Base-by-base conservation (phyloP, 2,329 filamentous ascomycete genomes). In the Ophiostoma perfectum region DNA sequence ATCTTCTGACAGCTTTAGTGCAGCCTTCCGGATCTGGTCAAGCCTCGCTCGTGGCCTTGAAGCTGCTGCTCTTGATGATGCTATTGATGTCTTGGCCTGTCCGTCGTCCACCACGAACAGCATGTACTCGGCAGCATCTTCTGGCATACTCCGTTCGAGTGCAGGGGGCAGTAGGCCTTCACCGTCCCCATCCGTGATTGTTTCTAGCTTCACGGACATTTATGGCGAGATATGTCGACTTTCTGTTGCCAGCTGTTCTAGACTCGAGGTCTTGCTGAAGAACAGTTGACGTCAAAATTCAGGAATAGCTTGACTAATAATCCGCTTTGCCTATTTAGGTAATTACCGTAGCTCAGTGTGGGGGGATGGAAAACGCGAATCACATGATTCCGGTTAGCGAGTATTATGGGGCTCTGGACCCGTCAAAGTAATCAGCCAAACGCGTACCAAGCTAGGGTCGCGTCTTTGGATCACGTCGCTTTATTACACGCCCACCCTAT, bases 101-200 rank as follows among this genome's bases (percentile, higher is more conserved):
- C 82, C 12, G 9, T 65, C 66, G 70, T 91, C 84, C 71, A 94
- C 79, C 66, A 92, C 78, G 75, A 93, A 91, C 39, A 97, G 81
- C 67, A 89, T 86, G 77, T 97, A 97, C 77, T 96, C 91, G 67
- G 96, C 88, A 71, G 88, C 91, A 77, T 96, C 93, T 65, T 97
- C 93, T 0, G 92, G 87, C 0, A 96, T 81, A 8, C 44, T 66
- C 27, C 41, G 66, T 5, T 65, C 47, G 18, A 62, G 60, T 3
- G 62, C 16, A 0, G 42, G 18, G 1, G 67, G 44, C 16, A 69
- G 4, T 9, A 44, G 3, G 27, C 39, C 11, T 14, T 47, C 9
- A n/a, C 3, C 18, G 41, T 41, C 55, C 5, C 14, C 38, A 3
- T 12, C 8, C 2, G 6, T 27, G 8, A 65, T 36, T 18, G 39